These are phyloP conservation scores for Penicillium coprophilum DNA, from an alignment of 495 filamentous ascomycete genomes.

Conservation along the genomic window DNA sequence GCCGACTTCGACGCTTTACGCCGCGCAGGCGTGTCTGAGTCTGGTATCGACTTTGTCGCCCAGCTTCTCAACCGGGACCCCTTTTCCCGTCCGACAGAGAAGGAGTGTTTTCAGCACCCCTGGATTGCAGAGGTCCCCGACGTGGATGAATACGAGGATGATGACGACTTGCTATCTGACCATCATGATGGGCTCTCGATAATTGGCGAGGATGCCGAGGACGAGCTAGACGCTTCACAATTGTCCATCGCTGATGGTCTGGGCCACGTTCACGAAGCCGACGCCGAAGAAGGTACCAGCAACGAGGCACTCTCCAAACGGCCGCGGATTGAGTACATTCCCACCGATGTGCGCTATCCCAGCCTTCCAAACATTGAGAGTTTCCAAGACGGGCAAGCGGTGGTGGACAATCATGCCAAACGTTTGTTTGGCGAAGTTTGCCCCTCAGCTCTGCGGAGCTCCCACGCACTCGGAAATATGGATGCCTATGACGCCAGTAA, in stretches of 20 bases:
- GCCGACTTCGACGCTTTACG: slow-evolving; percentile 62
- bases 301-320: slow-evolving; percentile 43
- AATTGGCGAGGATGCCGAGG: slow-evolving; percentile 50
- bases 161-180: slow-evolving; percentile 48
- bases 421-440: slow-evolving; percentile 83
- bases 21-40: slow-evolving; percentile 55
- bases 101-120: slow-evolving; percentile 59
- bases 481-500: slow-evolving; percentile 29
- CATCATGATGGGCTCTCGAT: slow-evolving; percentile 46
- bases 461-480: slow-evolving; percentile 48
- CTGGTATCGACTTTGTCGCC: slow-evolving; percentile 68
- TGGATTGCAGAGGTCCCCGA: slow-evolving; percentile 60
- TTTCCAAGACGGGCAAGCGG: slow-evolving; percentile 33
- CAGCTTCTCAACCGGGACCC: slow-evolving; percentile 76
- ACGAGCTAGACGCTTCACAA: slow-evolving; percentile 64
- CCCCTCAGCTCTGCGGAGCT: slow-evolving; percentile 66
- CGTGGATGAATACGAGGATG: slow-evolving; percentile 47
- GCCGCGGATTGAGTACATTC: slow-evolving; percentile 35
- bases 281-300: slow-evolving; percentile 28
- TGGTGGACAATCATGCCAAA: slow-evolving; percentile 32
- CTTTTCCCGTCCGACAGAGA: slow-evolving; percentile 62
- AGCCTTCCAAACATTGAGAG: slow-evolving; percentile 47
- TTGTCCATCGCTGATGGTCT: slow-evolving; percentile 51
- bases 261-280: slow-evolving; percentile 26
- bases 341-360: slow-evolving; percentile 41